These are phyloP conservation scores for Macrotyloma uniflorum DNA, from an alignment of 306 rosid genomes.

Conservation along the genomic window DNA sequence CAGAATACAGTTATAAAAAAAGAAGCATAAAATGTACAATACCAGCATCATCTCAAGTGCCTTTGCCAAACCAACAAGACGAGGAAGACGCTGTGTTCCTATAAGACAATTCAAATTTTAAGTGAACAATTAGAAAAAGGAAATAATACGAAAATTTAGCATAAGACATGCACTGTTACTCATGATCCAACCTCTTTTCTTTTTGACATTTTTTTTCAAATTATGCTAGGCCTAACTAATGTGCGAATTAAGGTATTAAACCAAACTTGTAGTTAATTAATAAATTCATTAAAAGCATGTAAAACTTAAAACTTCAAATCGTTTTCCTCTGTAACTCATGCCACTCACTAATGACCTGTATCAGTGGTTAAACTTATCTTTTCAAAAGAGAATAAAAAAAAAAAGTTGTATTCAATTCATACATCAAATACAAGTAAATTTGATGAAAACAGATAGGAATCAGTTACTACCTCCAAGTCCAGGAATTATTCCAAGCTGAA, in stretches of 20 bases:
- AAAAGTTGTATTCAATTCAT: conserved; percentile 22
- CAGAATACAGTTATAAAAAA: conserved; percentile 14
- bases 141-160: neutral
- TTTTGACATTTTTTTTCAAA: neutral
- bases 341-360: neutral
- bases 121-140: conserved; percentile 21
- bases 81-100: conserved; percentile 99
- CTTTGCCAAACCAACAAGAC: conserved; percentile 95
- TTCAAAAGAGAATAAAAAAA: neutral
- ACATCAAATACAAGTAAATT: conserved; percentile 20
- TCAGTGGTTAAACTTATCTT: conserved; percentile 2
- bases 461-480: conserved; percentile 88
- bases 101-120: conserved; percentile 45
- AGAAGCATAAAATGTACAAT: conserved; percentile 34
- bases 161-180: neutral
- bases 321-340: conserved; percentile 2
- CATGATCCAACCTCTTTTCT: neutral
- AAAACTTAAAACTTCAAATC: conserved; percentile 13
- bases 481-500: conserved; percentile 96
- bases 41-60: conserved; percentile 97
- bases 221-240: conserved; percentile 16
- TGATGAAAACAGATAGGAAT: neutral
- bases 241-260: conserved; percentile 6
- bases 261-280: neutral
- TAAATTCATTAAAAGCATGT: conserved; percentile 7